Conservation (phyloP, 2,329 filamentous ascomycete species). For the Paecilomyces dactylethromorphus region DNA sequence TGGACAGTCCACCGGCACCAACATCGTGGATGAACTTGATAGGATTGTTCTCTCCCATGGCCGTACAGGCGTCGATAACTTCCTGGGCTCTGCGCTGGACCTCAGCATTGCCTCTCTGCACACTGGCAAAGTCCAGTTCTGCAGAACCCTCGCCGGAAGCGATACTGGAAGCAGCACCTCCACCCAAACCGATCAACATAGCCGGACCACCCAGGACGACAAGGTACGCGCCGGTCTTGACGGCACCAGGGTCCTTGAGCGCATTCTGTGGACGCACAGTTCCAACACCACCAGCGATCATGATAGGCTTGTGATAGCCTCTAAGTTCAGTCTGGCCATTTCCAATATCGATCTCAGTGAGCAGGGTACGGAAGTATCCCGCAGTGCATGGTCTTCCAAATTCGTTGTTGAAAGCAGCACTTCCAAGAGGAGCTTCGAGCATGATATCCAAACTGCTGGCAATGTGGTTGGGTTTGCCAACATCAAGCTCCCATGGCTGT, state of each 20-base stretch:
- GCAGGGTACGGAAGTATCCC: conserved; percentile 86
- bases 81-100: conserved; percentile 94
- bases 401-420: conserved; percentile 94
- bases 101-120: conserved; percentile 94
- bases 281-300: conserved; percentile 93
- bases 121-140: conserved; percentile 92
- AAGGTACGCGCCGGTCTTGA: conserved; percentile 80
- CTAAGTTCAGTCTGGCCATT: conserved; percentile 64
- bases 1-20: conserved; percentile 81
- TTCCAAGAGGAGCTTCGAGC: conserved; percentile 93
- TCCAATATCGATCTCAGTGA: conserved; percentile 59
- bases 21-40: conserved; percentile 98
- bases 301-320: conserved; percentile 97
- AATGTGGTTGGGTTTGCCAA: conserved; percentile 85
- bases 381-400: conserved; percentile 85
- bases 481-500: conserved; percentile 84
- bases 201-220: conserved; percentile 92
- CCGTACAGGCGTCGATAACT: conserved; percentile 91
- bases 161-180: conserved; percentile 88
- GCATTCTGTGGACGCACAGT: conserved; percentile 88
- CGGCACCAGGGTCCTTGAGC: conserved; percentile 71
- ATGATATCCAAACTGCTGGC: conserved; percentile 95
- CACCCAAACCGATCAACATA: conserved; percentile 95
- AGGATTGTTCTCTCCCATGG: conserved; percentile 75
- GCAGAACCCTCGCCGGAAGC: conserved; percentile 82